phyloP scores from a whole-genome alignment of 306 rosid genomes.

The Cucumis sativus region DNA sequence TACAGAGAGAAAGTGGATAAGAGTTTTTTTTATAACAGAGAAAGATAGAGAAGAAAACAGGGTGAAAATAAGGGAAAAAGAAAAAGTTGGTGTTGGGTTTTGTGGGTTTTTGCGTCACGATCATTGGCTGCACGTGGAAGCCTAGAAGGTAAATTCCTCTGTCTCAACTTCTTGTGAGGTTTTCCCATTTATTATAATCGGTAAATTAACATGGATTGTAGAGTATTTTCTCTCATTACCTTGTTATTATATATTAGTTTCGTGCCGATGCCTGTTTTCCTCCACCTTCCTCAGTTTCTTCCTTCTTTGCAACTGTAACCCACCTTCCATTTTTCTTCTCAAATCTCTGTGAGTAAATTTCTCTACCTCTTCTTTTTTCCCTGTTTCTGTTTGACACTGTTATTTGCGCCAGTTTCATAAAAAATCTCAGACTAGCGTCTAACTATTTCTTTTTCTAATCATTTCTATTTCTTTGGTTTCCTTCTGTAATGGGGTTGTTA shows the following conservation, averaged over 20 bases:
- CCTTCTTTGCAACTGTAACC: slow-evolving; percentile 20
- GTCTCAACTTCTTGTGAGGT: slow-evolving; percentile 16
- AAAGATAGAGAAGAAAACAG: slow-evolving; percentile 1
- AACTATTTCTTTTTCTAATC: slow-evolving; percentile 7
- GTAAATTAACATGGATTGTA: slow-evolving; percentile 11
- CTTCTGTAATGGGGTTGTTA: slow-evolving; percentile 18
- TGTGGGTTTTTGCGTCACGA: slow-evolving; percentile 29
- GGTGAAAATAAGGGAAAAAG: not conserved
- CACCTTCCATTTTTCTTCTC: slow-evolving; percentile 4
- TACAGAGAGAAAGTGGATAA: slow-evolving; percentile 1
- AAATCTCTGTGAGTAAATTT: slow-evolving; percentile 27
- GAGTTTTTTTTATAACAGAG: not conserved
- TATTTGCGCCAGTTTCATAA: slow-evolving; percentile 10
- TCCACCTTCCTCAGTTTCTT: slow-evolving; percentile 42
- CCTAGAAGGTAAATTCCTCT: slow-evolving; percentile 29
- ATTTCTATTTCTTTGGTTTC: slow-evolving; percentile 10
- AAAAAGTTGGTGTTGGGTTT: not conserved
- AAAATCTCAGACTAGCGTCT: slow-evolving; percentile 4
- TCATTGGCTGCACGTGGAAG: slow-evolving; percentile 50
- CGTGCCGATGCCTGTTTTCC: slow-evolving; percentile 28
- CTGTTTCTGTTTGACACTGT: slow-evolving; percentile 15
- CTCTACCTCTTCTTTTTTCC: slow-evolving; percentile 5
- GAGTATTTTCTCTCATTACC: slow-evolving; percentile 3
- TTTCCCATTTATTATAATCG: not conserved
- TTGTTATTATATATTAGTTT: slow-evolving; percentile 20